Conservation (phyloP, 768 basidiomycete species). For the Wakefieldia striispora region DNA sequence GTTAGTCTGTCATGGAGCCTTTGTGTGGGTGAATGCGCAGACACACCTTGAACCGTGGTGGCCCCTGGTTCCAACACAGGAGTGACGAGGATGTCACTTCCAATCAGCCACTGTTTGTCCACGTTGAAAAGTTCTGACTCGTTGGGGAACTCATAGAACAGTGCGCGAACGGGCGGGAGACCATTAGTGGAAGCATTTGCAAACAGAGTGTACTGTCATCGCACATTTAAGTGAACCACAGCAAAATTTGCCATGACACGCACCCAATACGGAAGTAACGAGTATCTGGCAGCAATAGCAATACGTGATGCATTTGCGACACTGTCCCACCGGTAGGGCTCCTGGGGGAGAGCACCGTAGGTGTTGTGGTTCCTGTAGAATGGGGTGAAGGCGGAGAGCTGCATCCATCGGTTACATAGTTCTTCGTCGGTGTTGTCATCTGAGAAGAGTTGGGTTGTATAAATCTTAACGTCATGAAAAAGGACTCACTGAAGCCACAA, state of each 20-base stretch:
- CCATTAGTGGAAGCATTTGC: slow-evolving; percentile 63
- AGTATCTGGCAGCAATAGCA: slow-evolving; percentile 69
- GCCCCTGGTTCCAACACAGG: slow-evolving; percentile 72
- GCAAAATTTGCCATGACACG: slow-evolving; percentile 18
- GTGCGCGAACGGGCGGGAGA: slow-evolving; percentile 68
- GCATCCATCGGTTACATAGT: slow-evolving; percentile 84
- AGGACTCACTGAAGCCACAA: slow-evolving; percentile 33
- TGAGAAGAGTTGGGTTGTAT: too few relatives aligned
- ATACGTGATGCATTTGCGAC: slow-evolving; percentile 71
- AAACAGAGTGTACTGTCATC: slow-evolving; percentile 64
- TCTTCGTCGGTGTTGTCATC: slow-evolving; percentile 72
- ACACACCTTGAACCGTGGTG: slow-evolving; percentile 61
- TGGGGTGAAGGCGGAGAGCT: slow-evolving; percentile 76
- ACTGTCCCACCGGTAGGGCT: slow-evolving; percentile 79
- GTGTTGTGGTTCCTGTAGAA: slow-evolving; percentile 82
- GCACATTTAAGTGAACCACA: background rate
- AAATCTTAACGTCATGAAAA: too few relatives aligned
- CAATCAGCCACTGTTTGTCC: slow-evolving; percentile 71
- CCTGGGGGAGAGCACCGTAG: slow-evolving; percentile 66
- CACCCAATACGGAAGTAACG: slow-evolving; percentile 78
- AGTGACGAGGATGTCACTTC: slow-evolving; percentile 68
- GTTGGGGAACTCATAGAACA: slow-evolving; percentile 77
- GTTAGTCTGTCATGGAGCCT: background rate
- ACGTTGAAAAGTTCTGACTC: slow-evolving; percentile 62
- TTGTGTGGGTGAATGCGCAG: background rate